Evolutionary conservation across 2,329 filamentous ascomycete species (phyloP).

Genomic region (Huntiella abstrusa): DNA sequence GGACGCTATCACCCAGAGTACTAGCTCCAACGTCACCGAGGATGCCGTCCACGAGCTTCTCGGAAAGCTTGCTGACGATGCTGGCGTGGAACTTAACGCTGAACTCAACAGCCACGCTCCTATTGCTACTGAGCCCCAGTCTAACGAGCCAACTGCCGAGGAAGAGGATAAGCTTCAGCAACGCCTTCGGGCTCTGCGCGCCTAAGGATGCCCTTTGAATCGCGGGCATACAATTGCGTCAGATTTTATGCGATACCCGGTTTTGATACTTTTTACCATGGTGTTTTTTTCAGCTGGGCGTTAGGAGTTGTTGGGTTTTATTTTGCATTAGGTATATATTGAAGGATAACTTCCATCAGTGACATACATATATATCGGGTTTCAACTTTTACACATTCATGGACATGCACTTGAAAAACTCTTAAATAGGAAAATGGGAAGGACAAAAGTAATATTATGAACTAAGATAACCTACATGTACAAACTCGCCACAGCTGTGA

Average conservation of each 20-base stretch:
- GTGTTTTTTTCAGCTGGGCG: conserved; percentile 1
- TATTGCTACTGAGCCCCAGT: conserved; percentile 38
- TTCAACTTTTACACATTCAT: no score
- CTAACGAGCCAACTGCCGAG: conserved; percentile 52
- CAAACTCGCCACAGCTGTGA: conserved; percentile 71
- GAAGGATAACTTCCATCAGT: no score
- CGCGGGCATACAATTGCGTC: no score
- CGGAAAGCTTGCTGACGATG: conserved; percentile 72
- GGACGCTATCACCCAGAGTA: conserved; percentile 64
- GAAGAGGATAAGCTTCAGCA: conserved; percentile 59
- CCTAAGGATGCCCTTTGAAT: conserved; percentile 18
- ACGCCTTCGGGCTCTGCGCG: conserved; percentile 35
- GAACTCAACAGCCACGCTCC: conserved; percentile 45
- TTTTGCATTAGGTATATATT: background rate
- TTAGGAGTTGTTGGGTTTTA: background rate
- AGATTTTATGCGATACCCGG: no score
- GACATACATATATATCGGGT: no score
- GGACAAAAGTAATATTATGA: no score
- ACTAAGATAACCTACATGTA: conserved; percentile 47
- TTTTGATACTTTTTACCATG: background rate
- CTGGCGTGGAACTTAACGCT: conserved; percentile 61
- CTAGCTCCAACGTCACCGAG: conserved; percentile 51
- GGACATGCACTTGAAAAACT: no score
- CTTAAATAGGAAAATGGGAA: no score
- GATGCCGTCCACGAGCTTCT: conserved; percentile 77